Conservation (phyloP, 2,329 filamentous ascomycete species). For the Tolypocladium pustulatum region DNA sequence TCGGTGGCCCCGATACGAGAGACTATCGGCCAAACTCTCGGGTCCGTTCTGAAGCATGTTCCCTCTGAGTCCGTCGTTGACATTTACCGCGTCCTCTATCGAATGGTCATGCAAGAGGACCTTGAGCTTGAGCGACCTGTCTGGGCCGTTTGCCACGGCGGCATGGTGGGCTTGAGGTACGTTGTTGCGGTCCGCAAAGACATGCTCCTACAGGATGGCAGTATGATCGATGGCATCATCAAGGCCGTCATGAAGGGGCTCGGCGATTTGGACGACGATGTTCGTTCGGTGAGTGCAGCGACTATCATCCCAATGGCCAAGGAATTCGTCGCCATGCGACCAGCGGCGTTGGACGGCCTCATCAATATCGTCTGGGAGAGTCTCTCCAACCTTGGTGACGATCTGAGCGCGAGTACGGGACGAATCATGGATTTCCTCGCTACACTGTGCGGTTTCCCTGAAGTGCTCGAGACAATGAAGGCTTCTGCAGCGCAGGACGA, state of each 20-base stretch:
- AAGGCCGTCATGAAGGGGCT: slow-evolving; percentile 91
- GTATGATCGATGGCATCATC: slow-evolving; percentile 87
- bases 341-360: slow-evolving; percentile 64
- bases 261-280: slow-evolving; percentile 85
- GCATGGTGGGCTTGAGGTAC: slow-evolving; percentile 94
- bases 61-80: slow-evolving; percentile 68
- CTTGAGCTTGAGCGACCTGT: slow-evolving; percentile 61
- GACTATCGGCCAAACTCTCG: slow-evolving; percentile 87
- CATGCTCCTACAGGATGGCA: slow-evolving; percentile 69
- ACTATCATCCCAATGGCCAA: slow-evolving; percentile 92
- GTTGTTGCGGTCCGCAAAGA: slow-evolving; percentile 93
- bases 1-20: slow-evolving; percentile 94
- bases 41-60: slow-evolving; percentile 78
- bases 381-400: slow-evolving; percentile 90
- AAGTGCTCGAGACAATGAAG: slow-evolving; percentile 92
- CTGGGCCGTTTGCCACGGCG: slow-evolving; percentile 95
- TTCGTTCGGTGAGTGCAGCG: slow-evolving; percentile 93
- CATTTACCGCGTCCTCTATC: slow-evolving; percentile 75
- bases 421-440: slow-evolving; percentile 97
- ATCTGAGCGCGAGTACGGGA: slow-evolving; percentile 92
- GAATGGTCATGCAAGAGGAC: slow-evolving; percentile 86
- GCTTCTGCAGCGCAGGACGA: slow-evolving; percentile 71
- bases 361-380: slow-evolving; percentile 98
- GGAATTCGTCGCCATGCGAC: slow-evolving; percentile 82
- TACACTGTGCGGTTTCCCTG: slow-evolving; percentile 86